Evolutionary conservation across 225 moss, liverwort and hornwort species (phyloP).

Genomic region (Pleurozium schreberi): DNA sequence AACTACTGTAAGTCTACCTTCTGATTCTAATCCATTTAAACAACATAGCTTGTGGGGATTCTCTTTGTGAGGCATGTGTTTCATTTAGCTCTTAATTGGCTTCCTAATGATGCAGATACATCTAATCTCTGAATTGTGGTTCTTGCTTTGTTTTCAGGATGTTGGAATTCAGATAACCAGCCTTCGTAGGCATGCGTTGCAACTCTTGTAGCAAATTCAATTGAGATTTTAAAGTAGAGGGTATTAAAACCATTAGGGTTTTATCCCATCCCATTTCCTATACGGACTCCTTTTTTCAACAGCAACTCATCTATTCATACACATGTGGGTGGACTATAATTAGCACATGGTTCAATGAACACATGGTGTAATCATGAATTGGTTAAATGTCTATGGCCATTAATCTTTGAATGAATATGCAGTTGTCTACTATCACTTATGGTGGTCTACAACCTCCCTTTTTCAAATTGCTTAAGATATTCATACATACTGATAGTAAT

Average conservation of each 20-base stretch:
- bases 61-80: not conserved
- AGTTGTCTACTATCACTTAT: not conserved
- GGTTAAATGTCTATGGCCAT: not conserved
- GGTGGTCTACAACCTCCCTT: not conserved
- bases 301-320: not conserved
- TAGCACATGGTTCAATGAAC: not conserved
- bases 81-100: not conserved
- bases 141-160: not conserved
- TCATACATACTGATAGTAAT: not conserved
- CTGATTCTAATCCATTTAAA: not conserved
- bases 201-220: not conserved
- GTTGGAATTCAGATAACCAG: not conserved
- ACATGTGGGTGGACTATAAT: not conserved
- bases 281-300: not conserved
- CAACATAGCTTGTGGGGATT: not conserved
- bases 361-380: not conserved
- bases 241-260: not conserved
- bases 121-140: not conserved
- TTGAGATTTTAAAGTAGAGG: not conserved
- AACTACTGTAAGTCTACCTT: not conserved
- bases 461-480: not conserved
- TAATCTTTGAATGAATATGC: not conserved
- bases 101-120: not conserved
- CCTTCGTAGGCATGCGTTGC: not conserved
- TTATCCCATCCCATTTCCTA: not conserved